Base-by-base conservation (phyloP, 352 stramenopile species). In the Vaucheria bursata region DNA sequence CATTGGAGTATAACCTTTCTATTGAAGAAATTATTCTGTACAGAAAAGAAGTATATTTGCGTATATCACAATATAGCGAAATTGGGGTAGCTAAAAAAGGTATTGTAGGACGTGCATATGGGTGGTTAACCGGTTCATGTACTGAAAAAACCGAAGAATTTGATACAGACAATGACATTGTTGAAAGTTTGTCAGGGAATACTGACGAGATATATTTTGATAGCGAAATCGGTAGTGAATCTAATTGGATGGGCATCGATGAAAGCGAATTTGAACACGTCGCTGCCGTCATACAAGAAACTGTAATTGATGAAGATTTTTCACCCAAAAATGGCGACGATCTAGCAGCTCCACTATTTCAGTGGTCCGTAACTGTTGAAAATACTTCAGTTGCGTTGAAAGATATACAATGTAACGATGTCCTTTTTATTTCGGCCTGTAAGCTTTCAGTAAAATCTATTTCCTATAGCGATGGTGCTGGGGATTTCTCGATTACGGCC, bases 21-120 rank as follows among this genome's bases (percentile, higher is more conserved):
- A 71, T 80, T 3, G 59, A 73, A 37, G 75, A 80, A 37, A 74
- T 80, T 52, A 52, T 80, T 36, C 71, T 80, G 32, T 80, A 71
- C 33, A 38, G 75, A 64, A 49, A 64, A 33, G 75, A 78, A 31
- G 75, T 71, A 2, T 71, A 71, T 52, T 73, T 32, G 74, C 12
- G 8, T 7, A 64, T 12, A 7, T 6, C 7, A 25, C 50, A 78
- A 40, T 35, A 70, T 4, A 25, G 32, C 3, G 65, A n/a, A 12
- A 68, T 25, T 8, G 29, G 64, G 12, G 40, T 37, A 38, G 64
- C 36, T 1, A 31, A 77, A 25, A 45, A 49, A n/a, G 74, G 74
- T 25, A 68, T 79, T 35, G 59, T 79, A 0, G 67, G 34, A 33
- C 74, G 74, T 52, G 72, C 74, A 50, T 79, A 70, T 29, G 45